phyloP scores from a whole-genome alignment of 768 basidiomycete genomes.

The Pulveroboletus sp. region DNA sequence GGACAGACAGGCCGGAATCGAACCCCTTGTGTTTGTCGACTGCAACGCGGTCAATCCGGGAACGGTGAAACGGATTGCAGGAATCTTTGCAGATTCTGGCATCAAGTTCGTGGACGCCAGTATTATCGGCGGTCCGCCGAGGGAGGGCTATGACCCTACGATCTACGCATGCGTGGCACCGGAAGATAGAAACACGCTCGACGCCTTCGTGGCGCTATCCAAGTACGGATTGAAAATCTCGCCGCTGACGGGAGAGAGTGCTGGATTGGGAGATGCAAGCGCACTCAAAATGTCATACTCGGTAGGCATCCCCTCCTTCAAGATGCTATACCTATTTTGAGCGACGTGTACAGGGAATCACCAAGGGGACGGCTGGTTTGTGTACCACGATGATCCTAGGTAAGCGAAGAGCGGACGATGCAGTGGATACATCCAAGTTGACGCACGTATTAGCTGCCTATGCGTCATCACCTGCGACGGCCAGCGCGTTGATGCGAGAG shows the following conservation, averaged over 20 bases:
- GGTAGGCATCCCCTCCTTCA: conserved; percentile 34
- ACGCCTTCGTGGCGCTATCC: conserved; percentile 38
- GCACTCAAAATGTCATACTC: conserved; percentile 65
- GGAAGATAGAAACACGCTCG: conserved; percentile 31
- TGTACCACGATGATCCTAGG: conserved; percentile 54
- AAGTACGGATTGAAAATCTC: conserved; percentile 46
- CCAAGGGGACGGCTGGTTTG: conserved; percentile 51
- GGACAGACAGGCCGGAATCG: neutral
- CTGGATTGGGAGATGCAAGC: conserved; percentile 53
- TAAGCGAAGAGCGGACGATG: conserved; percentile 21
- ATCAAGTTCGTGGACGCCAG: conserved; percentile 51
- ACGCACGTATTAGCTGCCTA: conserved; percentile 44
- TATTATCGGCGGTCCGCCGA: conserved; percentile 58
- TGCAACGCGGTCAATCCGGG: conserved; percentile 57
- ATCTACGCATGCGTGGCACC: conserved; percentile 49
- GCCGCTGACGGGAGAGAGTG: conserved; percentile 44
- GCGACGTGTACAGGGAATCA: conserved; percentile 42
- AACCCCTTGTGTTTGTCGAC: no score
- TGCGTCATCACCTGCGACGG: conserved; percentile 55
- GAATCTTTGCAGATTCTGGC: conserved; percentile 37
- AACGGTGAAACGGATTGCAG: conserved; percentile 46
- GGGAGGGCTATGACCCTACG: conserved; percentile 45
- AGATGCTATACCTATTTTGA: neutral
- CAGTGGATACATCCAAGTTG: neutral
- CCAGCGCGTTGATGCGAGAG: conserved; percentile 52